These are phyloP conservation scores for Solanum chaucha DNA, from an alignment of 257 asterid genomes.

Conservation along the genomic window DNA sequence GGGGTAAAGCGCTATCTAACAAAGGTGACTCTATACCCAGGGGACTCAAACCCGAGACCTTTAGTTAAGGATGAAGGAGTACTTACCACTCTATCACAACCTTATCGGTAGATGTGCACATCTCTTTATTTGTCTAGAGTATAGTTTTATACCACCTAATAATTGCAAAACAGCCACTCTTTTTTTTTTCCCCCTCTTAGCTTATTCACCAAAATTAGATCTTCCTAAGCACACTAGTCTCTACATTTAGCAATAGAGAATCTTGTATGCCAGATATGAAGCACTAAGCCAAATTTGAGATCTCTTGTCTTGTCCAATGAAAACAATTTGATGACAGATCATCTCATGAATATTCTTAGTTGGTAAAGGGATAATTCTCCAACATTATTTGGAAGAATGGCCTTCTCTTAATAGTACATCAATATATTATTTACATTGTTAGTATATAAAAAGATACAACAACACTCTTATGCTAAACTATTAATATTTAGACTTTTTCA, in stretches of 20 bases:
- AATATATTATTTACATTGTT: not conserved
- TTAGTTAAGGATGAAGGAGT: too few species aligned
- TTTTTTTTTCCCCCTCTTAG: not conserved
- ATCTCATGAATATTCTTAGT: not conserved
- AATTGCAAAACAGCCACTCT: not conserved
- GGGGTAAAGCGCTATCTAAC: not conserved
- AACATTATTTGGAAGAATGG: not conserved
- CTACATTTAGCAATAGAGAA: not conserved
- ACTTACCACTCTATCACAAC: not conserved
- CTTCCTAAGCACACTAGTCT: not conserved
- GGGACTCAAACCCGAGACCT: too few species aligned
- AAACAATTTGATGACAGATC: not conserved
- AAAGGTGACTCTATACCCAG: not conserved
- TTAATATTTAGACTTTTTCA: not conserved
- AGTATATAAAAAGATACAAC: not conserved
- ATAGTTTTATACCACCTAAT: not conserved
- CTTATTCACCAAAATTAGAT: not conserved
- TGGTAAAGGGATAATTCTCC: not conserved
- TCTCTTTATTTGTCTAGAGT: not conserved
- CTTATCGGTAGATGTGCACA: not conserved
- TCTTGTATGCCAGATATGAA: not conserved
- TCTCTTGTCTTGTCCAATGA: not conserved
- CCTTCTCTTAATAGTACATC: not conserved
- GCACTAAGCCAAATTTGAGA: not conserved
- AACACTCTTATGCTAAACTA: not conserved